phyloP scores from a whole-genome alignment of 2,329 filamentous ascomycete species.

The Trichoderma sp. region DNA sequence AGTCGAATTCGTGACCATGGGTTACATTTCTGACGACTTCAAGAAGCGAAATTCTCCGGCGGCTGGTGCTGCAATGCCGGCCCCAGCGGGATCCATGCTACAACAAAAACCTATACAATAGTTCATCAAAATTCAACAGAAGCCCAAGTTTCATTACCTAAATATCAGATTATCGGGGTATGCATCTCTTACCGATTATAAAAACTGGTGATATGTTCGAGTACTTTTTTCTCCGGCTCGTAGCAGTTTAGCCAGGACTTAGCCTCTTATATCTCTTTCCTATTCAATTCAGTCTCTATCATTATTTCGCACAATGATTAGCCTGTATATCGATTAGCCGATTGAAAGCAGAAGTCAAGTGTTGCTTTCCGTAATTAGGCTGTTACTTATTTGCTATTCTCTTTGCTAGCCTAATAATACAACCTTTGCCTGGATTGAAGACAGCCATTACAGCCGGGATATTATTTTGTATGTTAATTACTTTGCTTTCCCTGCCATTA shows the following conservation, averaged over 20 bases:
- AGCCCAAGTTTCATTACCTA: neutral
- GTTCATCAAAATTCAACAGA: neutral
- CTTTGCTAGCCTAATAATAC: neutral
- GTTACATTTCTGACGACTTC: neutral
- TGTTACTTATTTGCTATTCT: neutral
- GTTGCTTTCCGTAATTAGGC: neutral
- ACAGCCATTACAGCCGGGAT: neutral
- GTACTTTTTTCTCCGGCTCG: neutral
- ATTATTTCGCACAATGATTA: neutral
- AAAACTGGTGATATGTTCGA: neutral
- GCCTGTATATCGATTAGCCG: neutral
- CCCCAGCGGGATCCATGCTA: neutral
- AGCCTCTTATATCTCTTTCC: neutral
- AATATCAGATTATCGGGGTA: fast-evolving
- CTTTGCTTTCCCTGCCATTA: neutral
- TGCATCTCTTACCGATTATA: neutral
- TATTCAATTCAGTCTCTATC: neutral
- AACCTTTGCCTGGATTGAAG: neutral
- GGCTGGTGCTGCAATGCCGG: neutral
- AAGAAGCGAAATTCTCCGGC: neutral
- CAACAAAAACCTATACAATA: neutral
- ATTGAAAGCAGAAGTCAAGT: neutral
- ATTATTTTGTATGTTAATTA: neutral
- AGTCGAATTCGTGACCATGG: neutral
- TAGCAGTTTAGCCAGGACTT: neutral